Percentiles rank a stretch among this genome's conserved stretches.
phyloP scores from a whole-genome alignment of 306 rosid genomes.

The Canavalia gladiata region DNA sequence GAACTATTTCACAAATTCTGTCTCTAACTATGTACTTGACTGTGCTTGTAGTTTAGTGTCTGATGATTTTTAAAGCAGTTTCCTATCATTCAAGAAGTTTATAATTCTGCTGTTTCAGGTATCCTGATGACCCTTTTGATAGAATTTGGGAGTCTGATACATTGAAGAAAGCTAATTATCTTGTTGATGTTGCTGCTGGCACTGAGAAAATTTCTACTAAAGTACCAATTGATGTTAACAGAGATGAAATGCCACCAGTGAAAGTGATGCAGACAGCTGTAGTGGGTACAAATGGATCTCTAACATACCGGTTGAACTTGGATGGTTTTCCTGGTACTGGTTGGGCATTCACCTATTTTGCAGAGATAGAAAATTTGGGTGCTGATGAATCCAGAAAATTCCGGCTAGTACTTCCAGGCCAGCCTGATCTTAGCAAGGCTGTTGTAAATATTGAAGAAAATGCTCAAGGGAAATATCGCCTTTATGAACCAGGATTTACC shows the following conservation, averaged over 20 bases:
- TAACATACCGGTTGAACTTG: constrained; percentile 89
- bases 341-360: constrained; percentile 91
- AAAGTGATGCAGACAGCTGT: constrained; percentile 99
- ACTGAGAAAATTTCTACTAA: constrained; percentile 81
- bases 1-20: not conserved
- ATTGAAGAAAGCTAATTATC: constrained; percentile 89
- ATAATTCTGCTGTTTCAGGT: constrained; percentile 64
- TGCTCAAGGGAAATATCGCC: constrained; percentile 87
- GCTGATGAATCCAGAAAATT: constrained; percentile 82
- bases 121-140: constrained; percentile 95
- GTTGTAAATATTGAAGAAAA: constrained; percentile 93
- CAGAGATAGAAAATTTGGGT: constrained; percentile 91
- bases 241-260: constrained; percentile 78
- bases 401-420: constrained; percentile 85
- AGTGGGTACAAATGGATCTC: constrained; percentile 85
- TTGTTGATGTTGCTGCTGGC: constrained; percentile 92
- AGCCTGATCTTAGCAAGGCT: constrained; percentile 78
- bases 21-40: not conserved
- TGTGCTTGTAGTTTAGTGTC: not conserved
- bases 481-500: constrained; percentile 89
- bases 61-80: constrained; percentile 18
- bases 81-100: constrained; percentile 4
- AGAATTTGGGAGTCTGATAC: constrained; percentile 96
- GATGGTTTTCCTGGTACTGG: constrained; percentile 91
- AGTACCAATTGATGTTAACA: constrained; percentile 71